Evolutionary conservation across 2,329 filamentous ascomycete species (phyloP).

Genomic region (Plectosphaerella cucumerina): DNA sequence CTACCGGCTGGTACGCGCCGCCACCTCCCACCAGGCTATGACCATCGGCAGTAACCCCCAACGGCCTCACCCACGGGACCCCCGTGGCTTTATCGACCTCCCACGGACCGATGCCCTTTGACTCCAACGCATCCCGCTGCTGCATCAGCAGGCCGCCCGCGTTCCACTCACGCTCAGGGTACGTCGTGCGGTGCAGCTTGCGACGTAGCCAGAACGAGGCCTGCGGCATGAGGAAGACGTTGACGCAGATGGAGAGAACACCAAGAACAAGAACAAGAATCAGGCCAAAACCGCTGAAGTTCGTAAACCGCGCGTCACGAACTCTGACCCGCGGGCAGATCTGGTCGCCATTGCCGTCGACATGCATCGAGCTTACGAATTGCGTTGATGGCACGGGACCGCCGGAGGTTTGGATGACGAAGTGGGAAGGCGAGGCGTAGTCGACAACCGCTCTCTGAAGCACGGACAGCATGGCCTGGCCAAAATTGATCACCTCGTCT

Average conservation of each 20-base stretch:
- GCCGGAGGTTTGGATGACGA: not conserved
- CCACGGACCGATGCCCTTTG: not conserved
- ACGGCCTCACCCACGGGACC: too few relatives aligned
- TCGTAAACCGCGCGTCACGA: not conserved
- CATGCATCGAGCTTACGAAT: not conserved
- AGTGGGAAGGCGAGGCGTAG: not conserved
- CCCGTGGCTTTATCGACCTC: not conserved
- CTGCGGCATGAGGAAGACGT: not conserved
- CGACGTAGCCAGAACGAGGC: not conserved
- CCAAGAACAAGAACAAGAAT: not conserved
- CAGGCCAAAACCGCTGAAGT: not conserved
- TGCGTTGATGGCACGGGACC: not conserved
- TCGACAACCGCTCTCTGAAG: not conserved
- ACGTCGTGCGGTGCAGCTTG: not conserved
- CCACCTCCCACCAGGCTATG: too few relatives aligned
- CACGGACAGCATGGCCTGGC: not conserved
- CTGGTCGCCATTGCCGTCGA: not conserved
- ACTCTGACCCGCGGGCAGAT: not conserved
- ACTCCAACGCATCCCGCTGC: not conserved
- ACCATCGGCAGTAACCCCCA: too few relatives aligned
- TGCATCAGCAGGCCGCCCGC: not conserved
- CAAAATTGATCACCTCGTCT: not conserved
- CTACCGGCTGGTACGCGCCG: too few relatives aligned
- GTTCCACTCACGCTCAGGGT: not conserved
- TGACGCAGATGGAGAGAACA: not conserved